Conservation (phyloP, 371 early-diverging fungal species). For the Blakeslea trispora region DNA sequence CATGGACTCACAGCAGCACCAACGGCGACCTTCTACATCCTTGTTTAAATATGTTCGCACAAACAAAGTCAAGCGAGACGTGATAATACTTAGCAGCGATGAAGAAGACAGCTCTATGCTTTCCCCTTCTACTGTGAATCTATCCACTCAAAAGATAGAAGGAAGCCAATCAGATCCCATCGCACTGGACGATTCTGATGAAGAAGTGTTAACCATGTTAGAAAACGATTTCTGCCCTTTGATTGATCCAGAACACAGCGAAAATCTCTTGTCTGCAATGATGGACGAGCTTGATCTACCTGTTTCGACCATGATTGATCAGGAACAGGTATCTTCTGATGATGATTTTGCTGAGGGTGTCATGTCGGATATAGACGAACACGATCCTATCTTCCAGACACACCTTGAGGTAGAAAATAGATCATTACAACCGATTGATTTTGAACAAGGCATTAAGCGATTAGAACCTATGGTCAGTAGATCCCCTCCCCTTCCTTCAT, state of each 20-base stretch:
- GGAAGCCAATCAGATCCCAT: conserved; percentile 3
- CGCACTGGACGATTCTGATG: conserved; percentile 13
- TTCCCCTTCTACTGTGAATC: not conserved
- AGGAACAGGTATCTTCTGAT: no score
- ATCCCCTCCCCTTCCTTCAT: no score
- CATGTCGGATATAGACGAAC: not conserved
- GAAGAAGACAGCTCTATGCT: conserved; percentile 8
- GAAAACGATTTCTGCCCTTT: no score
- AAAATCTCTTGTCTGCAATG: not conserved
- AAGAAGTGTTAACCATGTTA: not conserved
- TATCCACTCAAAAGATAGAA: not conserved
- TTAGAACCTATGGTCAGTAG: not conserved
- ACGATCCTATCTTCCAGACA: not conserved
- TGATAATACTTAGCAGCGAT: conserved; percentile 30
- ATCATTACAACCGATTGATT: not conserved
- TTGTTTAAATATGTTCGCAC: not conserved
- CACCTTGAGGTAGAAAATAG: not conserved
- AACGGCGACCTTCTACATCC: not conserved
- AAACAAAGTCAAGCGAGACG: not conserved
- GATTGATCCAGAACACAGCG: no score
- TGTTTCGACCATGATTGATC: no score
- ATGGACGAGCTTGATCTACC: not conserved
- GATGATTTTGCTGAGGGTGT: no score
- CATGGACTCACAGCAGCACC: not conserved
- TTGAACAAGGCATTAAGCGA: not conserved